Percentiles rank a stretch among this genome's conserved stretches.
phyloP scores from a whole-genome alignment of 208 protist genomes.

The Acanthamoeba royreba region DNA sequence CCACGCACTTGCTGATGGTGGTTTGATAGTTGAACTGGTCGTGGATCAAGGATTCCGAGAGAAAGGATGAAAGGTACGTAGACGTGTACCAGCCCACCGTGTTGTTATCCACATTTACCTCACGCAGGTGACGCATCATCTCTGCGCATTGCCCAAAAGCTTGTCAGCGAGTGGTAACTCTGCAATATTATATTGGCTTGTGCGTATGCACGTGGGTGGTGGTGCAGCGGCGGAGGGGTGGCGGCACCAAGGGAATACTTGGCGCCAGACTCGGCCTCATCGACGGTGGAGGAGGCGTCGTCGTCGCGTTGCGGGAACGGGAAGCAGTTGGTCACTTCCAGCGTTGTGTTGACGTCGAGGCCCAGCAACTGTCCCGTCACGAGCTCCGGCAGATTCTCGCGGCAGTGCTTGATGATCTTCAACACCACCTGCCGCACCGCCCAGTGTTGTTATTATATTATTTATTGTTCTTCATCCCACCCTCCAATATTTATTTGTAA shows the following conservation, averaged over 20 bases:
- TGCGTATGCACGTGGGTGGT: not conserved
- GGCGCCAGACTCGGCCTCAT: conserved; percentile 24
- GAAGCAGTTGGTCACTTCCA: conserved; percentile 85
- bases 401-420: conserved; percentile 86
- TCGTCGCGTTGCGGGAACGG: conserved; percentile 69
- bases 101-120: conserved; percentile 86
- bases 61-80: conserved; percentile 76
- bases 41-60: conserved; percentile 74
- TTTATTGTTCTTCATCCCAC: not conserved
- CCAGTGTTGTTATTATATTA: not conserved
- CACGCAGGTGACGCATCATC: conserved; percentile 81
- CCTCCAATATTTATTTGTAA: not conserved
- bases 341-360: conserved; percentile 75
- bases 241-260: conserved; percentile 29
- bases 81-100: conserved; percentile 85
- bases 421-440: conserved; percentile 74
- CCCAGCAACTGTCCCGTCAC: conserved; percentile 81
- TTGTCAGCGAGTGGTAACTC: not conserved
- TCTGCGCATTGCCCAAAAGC: conserved; percentile 73
- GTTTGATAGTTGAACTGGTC: conserved; percentile 84
- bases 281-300: conserved; percentile 40
- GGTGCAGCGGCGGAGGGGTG: not conserved
- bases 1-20: conserved; percentile 72
- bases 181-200: not conserved
- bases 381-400: conserved; percentile 75